Evolutionary conservation across 768 basidiomycete genomes (phyloP).

Genomic region (Thelephora aurantiotincta): DNA sequence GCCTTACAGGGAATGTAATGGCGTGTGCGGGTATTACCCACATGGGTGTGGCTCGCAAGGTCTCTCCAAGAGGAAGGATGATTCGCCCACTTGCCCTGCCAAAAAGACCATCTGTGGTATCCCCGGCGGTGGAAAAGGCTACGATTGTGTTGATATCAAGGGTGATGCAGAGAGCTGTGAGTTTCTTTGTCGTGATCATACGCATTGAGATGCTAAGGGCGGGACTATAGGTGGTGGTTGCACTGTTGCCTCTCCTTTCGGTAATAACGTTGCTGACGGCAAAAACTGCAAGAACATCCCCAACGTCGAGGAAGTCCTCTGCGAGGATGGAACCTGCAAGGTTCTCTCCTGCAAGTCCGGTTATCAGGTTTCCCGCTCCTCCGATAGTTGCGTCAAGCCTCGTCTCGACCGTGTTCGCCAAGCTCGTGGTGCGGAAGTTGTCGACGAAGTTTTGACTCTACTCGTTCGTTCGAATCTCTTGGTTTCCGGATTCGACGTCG

Average conservation of each 20-base stretch:
- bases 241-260: constrained; percentile 12
- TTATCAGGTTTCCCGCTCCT: constrained; percentile 5
- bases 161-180: constrained; percentile 17
- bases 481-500: background rate
- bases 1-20: constrained; percentile 16
- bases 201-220: background rate
- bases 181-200: constrained; percentile 5
- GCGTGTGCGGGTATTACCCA: constrained; percentile 16
- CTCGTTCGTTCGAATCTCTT: background rate
- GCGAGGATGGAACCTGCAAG: constrained; percentile 15
- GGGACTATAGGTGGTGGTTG: constrained; percentile 21
- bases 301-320: constrained; percentile 16
- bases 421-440: background rate
- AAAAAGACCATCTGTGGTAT: constrained; percentile 16
- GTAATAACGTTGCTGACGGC: constrained; percentile 8
- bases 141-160: constrained; percentile 17
- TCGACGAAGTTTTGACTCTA: background rate
- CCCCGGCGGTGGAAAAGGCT: constrained; percentile 9
- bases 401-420: background rate
- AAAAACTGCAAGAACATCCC: constrained; percentile 20
- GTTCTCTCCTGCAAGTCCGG: constrained; percentile 15
- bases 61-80: constrained; percentile 8
- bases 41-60: constrained; percentile 9
- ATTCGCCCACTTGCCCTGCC: constrained; percentile 11
- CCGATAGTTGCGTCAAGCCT: constrained; percentile 8